Percentiles rank a stretch among this genome's conserved stretches.
Evolutionary conservation across 345 rosid genomes (phyloP).

Genomic region (Dipteronia sinensis): DNA sequence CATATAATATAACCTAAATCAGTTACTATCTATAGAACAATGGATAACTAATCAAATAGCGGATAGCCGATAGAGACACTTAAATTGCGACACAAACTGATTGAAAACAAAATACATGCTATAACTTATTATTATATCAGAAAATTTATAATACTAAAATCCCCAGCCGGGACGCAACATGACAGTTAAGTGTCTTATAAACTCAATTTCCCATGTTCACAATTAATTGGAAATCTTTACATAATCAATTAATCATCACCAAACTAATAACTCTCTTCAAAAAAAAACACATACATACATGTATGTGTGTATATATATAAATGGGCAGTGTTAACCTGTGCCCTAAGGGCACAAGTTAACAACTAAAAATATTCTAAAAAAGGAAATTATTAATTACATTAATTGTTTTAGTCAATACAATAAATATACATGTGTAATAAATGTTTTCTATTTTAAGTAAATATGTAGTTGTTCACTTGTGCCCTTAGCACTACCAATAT

Average conservation of each 20-base stretch:
- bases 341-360: too few relatives aligned
- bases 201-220: background rate
- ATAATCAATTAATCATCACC: background rate
- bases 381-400: too few relatives aligned
- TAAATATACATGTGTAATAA: too few relatives aligned
- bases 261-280: background rate
- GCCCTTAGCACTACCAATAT: too few relatives aligned
- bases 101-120: background rate
- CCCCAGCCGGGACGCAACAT: background rate
- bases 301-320: too few relatives aligned
- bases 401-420: too few relatives aligned
- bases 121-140: constrained; percentile 24
- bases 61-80: background rate
- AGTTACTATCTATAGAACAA: background rate
- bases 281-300: background rate
- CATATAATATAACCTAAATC: constrained; percentile 20
- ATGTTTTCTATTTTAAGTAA: too few relatives aligned
- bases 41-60: background rate
- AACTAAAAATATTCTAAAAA: too few relatives aligned
- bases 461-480: too few relatives aligned
- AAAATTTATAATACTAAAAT: constrained; percentile 5
- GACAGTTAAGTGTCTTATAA: background rate
- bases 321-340: too few relatives aligned
- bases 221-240: background rate
- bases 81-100: background rate